These are phyloP conservation scores for Microbotryum intermedium DNA, from an alignment of 1,284 basidiomycete genomes.

Conservation along the genomic window DNA sequence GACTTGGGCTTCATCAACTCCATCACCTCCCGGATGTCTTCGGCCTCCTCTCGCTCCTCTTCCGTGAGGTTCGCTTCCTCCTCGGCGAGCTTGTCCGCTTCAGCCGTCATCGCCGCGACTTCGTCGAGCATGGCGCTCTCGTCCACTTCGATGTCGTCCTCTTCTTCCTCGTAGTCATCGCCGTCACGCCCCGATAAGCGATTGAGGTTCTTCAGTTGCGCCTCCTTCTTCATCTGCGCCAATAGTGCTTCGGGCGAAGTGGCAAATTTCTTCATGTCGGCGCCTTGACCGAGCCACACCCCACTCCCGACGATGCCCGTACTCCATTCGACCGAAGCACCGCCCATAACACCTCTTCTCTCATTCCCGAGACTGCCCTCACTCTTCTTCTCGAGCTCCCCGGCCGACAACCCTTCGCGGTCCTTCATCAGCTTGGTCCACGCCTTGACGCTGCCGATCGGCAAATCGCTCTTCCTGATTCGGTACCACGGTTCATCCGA, in stretches of 20 bases:
- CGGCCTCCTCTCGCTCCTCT: no score
- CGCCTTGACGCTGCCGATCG: background rate
- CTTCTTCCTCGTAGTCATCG: background rate
- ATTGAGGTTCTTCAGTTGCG: background rate
- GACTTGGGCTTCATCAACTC: background rate
- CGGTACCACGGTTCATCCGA: background rate
- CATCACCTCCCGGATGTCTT: no score
- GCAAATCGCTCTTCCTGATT: background rate
- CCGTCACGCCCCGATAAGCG: background rate
- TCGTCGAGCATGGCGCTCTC: background rate
- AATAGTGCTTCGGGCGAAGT: background rate
- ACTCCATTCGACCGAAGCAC: slow-evolving; percentile 14
- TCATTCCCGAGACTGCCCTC: no score
- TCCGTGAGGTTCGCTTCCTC: no score
- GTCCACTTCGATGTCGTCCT: background rate
- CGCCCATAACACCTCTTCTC: slow-evolving; percentile 9
- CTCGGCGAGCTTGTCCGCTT: no score
- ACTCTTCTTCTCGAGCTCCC: no score
- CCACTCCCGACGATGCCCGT: slow-evolving; percentile 19
- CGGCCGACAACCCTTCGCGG: background rate
- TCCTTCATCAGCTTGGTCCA: background rate
- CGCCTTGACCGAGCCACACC: slow-evolving; percentile 9
- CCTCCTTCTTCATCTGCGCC: background rate
- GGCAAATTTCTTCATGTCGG: slow-evolving; percentile 21
- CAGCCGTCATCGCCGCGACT: background rate